These are phyloP conservation scores for Hemileia vastatrix DNA, from an alignment of 1,284 basidiomycete species.

Conservation along the genomic window DNA sequence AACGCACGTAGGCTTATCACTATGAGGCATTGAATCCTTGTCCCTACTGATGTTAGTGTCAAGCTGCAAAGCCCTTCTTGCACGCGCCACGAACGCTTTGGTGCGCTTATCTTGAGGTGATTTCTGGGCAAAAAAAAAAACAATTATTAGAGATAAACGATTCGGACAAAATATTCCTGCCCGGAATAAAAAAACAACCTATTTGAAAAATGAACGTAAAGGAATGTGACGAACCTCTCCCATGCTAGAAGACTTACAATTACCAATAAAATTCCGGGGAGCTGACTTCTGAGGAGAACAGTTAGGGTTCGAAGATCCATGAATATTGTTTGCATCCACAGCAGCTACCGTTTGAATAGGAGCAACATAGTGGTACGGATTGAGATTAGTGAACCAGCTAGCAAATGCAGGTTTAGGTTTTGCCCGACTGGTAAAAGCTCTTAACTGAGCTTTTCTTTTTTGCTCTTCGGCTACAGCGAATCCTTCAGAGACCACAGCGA, in stretches of 20 bases:
- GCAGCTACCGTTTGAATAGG: slow-evolving; percentile 21
- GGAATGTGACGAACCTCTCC: slow-evolving; percentile 54
- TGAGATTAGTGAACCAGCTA: slow-evolving; percentile 65
- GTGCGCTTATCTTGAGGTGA: too few relatives aligned
- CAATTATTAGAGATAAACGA: too few relatives aligned
- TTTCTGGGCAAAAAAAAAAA: too few relatives aligned
- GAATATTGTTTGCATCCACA: slow-evolving; percentile 28
- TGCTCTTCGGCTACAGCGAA: slow-evolving; percentile 86
- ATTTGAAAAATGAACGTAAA: slow-evolving; percentile 66
- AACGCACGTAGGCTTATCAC: slow-evolving; percentile 14
- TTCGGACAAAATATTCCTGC: not conserved
- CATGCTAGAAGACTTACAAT: slow-evolving; percentile 49
- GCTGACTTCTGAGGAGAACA: slow-evolving; percentile 9
- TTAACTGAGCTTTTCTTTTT: slow-evolving; percentile 73
- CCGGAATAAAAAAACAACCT: slow-evolving; percentile 5
- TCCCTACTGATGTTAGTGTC: not conserved
- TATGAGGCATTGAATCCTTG: not conserved
- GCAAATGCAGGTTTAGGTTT: slow-evolving; percentile 48
- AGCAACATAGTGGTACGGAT: slow-evolving; percentile 72
- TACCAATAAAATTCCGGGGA: slow-evolving; percentile 6
- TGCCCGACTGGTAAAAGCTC: slow-evolving; percentile 49
- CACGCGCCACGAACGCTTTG: slow-evolving; percentile 11
- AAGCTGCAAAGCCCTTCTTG: slow-evolving; percentile 14
- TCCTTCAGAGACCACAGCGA: slow-evolving; percentile 92
- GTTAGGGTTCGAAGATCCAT: not conserved